Conservation (phyloP, 1,284 basidiomycete species). For the Sanguinoderma infundibulare region DNA sequence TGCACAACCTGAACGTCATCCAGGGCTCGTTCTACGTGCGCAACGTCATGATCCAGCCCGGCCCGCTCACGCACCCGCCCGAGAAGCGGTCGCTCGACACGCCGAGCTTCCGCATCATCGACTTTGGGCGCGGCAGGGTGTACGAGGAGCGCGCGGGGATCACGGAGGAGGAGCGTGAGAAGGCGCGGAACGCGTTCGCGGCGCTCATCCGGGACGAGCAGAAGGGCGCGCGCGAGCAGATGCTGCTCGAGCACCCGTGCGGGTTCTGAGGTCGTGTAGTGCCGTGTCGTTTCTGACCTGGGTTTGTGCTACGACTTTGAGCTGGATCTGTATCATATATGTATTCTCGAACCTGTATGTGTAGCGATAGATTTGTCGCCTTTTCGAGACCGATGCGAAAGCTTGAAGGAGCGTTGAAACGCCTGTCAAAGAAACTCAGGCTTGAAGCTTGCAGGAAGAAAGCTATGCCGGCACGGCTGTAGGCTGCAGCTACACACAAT, state of each 20-base stretch:
- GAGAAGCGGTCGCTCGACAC: constrained; percentile 24
- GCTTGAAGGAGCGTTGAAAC: too few species aligned
- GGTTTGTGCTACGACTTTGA: not conserved
- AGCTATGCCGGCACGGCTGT: too few species aligned
- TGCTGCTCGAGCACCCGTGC: constrained; percentile 1
- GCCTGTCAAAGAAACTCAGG: too few species aligned
- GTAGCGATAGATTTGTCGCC: not conserved
- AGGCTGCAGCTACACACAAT: too few species aligned
- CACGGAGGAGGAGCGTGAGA: not conserved
- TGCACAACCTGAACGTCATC: constrained; percentile 44
- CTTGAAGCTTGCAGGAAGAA: too few species aligned
- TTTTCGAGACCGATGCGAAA: not conserved
- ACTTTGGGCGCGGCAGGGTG: constrained; percentile 45
- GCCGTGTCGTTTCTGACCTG: too few species aligned
- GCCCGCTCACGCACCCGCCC: constrained; percentile 44
- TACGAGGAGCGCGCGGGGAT: not conserved
- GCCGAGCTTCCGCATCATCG: constrained; percentile 54
- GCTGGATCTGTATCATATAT: not conserved
- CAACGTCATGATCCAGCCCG: constrained; percentile 52
- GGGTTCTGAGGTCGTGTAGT: too few species aligned
- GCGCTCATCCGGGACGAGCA: not conserved
- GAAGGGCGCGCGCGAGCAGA: not conserved
- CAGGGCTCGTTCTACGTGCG: constrained; percentile 49
- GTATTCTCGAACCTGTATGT: not conserved
- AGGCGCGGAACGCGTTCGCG: not conserved